Evolutionary conservation across 495 filamentous ascomycete genomes (phyloP).

Genomic region (Aspergillus egyptiacus): DNA sequence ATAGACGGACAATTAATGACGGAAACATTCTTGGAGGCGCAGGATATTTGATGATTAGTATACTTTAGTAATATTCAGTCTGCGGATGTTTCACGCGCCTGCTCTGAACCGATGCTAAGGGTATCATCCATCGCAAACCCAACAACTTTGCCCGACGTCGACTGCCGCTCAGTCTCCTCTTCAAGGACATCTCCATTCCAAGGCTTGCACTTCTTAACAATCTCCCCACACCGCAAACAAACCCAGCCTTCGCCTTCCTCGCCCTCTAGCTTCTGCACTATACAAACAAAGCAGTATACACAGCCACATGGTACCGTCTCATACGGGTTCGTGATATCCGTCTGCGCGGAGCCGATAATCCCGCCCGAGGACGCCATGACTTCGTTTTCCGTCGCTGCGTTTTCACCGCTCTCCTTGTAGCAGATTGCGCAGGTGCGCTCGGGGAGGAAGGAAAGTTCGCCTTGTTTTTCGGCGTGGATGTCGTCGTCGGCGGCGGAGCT

Average conservation of each 20-base stretch:
- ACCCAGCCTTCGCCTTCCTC: conserved; percentile 96
- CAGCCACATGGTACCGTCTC: conserved; percentile 87
- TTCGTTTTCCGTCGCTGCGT: conserved; percentile 59
- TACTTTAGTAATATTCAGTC: background rate
- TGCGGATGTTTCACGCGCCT: conserved; percentile 2
- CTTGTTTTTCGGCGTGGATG: conserved; percentile 46
- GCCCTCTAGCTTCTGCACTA: conserved; percentile 81
- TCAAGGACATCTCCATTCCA: conserved; percentile 86
- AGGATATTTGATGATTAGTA: too few species aligned
- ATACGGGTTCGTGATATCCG: conserved; percentile 95
- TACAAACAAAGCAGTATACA: conserved; percentile 94
- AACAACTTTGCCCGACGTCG: conserved; percentile 56
- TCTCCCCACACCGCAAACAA: conserved; percentile 84
- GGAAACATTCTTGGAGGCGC: background rate
- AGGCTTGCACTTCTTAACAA: conserved; percentile 82
- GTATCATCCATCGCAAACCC: conserved; percentile 57
- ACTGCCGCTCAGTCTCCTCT: conserved; percentile 46
- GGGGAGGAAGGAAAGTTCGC: conserved; percentile 79
- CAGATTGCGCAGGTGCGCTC: conserved; percentile 98
- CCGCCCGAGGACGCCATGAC: conserved; percentile 61
- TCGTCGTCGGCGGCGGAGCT: conserved; percentile 44
- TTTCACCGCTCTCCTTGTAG: conserved; percentile 82
- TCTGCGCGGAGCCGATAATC: conserved; percentile 79
- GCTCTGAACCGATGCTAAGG: conserved; percentile 10
- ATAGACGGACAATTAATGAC: background rate